phyloP scores from a whole-genome alignment of 2,329 filamentous ascomycete genomes.

The Pestalotiopsis sp. region DNA sequence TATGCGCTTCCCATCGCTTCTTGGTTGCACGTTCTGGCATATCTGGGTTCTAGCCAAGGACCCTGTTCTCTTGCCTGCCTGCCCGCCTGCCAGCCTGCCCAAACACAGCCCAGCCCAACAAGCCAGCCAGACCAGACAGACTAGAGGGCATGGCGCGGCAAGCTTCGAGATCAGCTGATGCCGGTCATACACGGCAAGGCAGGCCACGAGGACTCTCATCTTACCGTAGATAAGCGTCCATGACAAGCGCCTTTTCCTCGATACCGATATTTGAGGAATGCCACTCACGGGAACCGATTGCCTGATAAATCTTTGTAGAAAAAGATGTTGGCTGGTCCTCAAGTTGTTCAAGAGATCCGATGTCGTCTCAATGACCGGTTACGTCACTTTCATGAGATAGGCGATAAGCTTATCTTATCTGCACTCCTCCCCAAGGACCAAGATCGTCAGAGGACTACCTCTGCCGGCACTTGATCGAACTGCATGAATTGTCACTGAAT shows the following conservation, averaged over 20 bases:
- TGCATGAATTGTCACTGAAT: too few relatives aligned
- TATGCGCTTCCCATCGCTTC: neutral
- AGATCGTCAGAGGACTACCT: too few relatives aligned
- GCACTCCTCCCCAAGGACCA: neutral
- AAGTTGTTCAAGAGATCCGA: neutral
- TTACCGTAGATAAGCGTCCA: constrained; percentile 3
- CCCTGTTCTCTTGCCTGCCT: neutral
- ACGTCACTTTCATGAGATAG: neutral
- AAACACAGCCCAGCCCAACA: neutral
- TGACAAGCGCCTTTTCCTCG: neutral
- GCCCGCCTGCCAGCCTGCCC: too few relatives aligned
- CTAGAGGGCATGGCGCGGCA: neutral
- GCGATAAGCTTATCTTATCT: neutral
- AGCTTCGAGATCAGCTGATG: constrained; percentile 10
- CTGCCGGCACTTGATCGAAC: too few relatives aligned
- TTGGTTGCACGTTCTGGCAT: neutral
- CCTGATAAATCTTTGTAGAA: neutral
- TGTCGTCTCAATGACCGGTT: neutral
- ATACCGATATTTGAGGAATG: neutral
- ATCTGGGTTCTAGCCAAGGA: neutral
- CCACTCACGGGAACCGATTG: neutral
- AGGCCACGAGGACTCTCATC: neutral
- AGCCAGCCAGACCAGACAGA: neutral
- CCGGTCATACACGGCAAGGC: neutral
- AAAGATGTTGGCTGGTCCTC: neutral